phyloP scores from a whole-genome alignment of 164 flowering plant genomes.

The Aristolochia californica region DNA sequence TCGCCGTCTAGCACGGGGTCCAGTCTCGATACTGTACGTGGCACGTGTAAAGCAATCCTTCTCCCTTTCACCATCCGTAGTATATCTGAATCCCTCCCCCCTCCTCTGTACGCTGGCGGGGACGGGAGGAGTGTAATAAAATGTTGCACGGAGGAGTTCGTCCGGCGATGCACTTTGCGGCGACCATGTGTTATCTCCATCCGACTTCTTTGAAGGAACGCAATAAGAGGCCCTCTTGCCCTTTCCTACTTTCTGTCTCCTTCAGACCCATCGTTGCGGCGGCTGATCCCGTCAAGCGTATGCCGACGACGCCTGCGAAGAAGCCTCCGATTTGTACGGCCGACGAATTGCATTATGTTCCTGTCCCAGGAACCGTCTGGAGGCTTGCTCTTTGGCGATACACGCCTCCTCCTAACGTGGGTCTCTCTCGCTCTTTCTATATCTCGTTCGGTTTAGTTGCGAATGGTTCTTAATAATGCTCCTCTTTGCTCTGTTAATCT shows the following conservation, averaged over 20 bases:
- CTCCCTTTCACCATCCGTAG: too few species aligned
- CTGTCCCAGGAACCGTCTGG: conserved; percentile 64
- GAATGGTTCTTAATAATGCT: neutral
- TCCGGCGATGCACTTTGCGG: conserved; percentile 31
- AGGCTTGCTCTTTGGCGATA: conserved; percentile 96
- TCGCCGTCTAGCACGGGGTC: too few species aligned
- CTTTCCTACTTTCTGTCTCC: neutral
- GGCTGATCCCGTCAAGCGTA: neutral
- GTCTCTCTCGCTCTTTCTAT: neutral
- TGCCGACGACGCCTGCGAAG: conserved; percentile 4
- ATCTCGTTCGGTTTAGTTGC: neutral
- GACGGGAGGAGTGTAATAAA: neutral
- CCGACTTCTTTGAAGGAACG: neutral
- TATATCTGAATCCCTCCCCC: too few species aligned
- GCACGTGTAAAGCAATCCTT: too few species aligned
- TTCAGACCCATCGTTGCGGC: neutral
- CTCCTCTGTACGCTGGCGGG: too few species aligned
- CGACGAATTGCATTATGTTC: conserved; percentile 91
- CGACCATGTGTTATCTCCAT: conserved; percentile 26
- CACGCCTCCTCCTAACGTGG: conserved; percentile 61
- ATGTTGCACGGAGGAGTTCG: conserved; percentile 41
- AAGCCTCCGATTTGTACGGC: conserved; percentile 91
- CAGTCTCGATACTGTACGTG: too few species aligned
- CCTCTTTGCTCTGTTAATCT: neutral
- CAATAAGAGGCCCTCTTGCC: conserved; percentile 2